Conservation (phyloP, 306 rosid species). For the Mimosa pudica region DNA sequence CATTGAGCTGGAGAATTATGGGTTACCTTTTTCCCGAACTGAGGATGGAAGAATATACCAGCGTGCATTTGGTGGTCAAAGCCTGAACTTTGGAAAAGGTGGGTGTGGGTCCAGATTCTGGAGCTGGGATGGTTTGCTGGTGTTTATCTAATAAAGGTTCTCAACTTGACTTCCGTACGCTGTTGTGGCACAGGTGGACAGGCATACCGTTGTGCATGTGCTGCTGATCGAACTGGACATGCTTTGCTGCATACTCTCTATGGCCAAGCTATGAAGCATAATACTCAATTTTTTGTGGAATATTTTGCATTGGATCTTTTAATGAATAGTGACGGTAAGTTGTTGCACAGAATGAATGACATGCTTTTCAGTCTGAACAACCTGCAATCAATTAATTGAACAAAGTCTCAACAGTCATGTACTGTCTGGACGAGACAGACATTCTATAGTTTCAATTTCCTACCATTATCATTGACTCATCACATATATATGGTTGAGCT, state of each 20-base stretch:
- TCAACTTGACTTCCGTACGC: conserved; percentile 32
- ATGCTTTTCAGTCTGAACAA: conserved; percentile 18
- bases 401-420: not conserved
- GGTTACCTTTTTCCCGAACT: conserved; percentile 84
- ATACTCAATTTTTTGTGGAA: conserved; percentile 89
- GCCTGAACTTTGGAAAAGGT: conserved; percentile 95
- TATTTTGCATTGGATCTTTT: conserved; percentile 85
- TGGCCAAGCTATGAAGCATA: conserved; percentile 91
- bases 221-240: conserved; percentile 95
- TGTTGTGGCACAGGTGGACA: conserved; percentile 72
- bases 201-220: conserved; percentile 96
- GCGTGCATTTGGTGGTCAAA: conserved; percentile 98
- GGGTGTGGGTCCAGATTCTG: conserved; percentile 39
- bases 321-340: conserved; percentile 79
- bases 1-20: conserved; percentile 90
- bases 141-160: conserved; percentile 17
- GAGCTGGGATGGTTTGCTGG: not conserved
- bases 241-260: conserved; percentile 87
- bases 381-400: conserved; percentile 14
- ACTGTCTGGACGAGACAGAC: not conserved
- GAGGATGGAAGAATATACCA: conserved; percentile 90
- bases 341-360: conserved; percentile 11
- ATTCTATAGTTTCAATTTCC: conserved; percentile 1
- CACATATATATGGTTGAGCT: not conserved
- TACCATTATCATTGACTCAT: not conserved